Evolutionary conservation across 176 grass and related monocot species (phyloP), one percentile per base, ranked within the genome.

Genomic region (Metroxylon sagu): DNA sequence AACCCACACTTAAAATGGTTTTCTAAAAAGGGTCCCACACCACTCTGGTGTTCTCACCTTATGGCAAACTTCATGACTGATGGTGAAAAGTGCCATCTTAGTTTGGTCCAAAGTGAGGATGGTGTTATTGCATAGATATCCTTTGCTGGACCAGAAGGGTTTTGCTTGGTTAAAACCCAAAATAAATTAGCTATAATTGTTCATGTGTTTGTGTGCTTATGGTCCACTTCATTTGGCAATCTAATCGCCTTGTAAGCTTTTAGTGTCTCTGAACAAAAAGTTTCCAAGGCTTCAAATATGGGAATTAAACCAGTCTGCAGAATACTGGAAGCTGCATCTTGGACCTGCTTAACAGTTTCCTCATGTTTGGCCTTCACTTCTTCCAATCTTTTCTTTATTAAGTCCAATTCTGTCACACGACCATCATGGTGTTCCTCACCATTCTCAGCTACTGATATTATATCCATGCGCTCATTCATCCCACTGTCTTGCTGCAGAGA

Each of bases 231-330:
- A 18, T 21, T 66, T 14, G 51, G n/a, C 29, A 61, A 59, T 76
- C 93, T 92, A 55, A 98, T 69, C 57, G 18, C 12, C 54, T 16
- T 39, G 8, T 92, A 89, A 18, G 62, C 67, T 57, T 62, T 66
- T 54, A 89, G 54, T 60, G 82, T 78, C 25, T 31, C 53, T 14
- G 76, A 64, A 29, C 77, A 75, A 76, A 85, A 89, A 57, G 26
- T 67, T 61, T 26, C 61, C 26, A 92, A 73, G 30, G 82, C 75
- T 74, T 98, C 50, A 52, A 98, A 64, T 52, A 75, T 29, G 39
- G 84, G 84, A 59, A 80, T 29, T 65, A 98, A 81, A 30, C 80
- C 87, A 2, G 67, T 64, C 15, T 69, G 85, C 26, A 98, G 65
- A 35, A 74, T 80, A 19, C 57, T 73, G 49, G 79, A 85, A 14